Evolutionary conservation across 805 yeast species (phyloP), one percentile per base, ranked within the genome.

Genomic region (Candida morakotiae): DNA sequence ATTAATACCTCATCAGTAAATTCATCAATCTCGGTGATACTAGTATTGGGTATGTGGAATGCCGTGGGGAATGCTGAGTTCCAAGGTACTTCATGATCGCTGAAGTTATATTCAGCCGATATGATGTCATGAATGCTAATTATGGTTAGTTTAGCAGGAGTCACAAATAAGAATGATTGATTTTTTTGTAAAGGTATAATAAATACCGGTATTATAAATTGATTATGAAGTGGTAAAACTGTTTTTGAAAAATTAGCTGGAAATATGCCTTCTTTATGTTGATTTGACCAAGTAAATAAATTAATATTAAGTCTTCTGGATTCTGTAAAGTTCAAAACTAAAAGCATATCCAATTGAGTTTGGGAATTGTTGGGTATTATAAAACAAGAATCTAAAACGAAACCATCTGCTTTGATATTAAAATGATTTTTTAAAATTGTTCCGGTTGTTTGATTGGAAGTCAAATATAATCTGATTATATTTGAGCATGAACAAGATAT

Each of bases 51-150:
- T 20, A 50, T 44, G 43, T 56, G 64, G 38, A 34, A 65, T 13
- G 57, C 52, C 0, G 73, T 66, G 1, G 80, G 79, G 44, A 71
- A 72, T 2, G 58, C 26, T 3, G 20, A 9, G 2, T 11, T 23
- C 64, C 51, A 43, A 29, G 53, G 37, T 30, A 54, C 9, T 24
- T 41, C 33, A 4, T 15, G 14, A 41, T 40, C 37, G 2, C 44
- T 38, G 39, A 72, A 70, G 19, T 60, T 49, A 36, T 64, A 62
- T 34, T 69, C 70, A 0, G 75, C 80, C 4, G 78, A 70, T 15
- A 71, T 49, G 2, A 75, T 66, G 34, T 72, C 69, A 41, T 71
- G 73, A 3, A 68, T 50, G 4, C 67, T 59, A 2, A 73, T 55
- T 0, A 70, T 40, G 4, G 59, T 47, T 3, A 75, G 35, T 20